Conservation (phyloP, 2,329 filamentous ascomycete genomes). For the Microdochium paspali region DNA sequence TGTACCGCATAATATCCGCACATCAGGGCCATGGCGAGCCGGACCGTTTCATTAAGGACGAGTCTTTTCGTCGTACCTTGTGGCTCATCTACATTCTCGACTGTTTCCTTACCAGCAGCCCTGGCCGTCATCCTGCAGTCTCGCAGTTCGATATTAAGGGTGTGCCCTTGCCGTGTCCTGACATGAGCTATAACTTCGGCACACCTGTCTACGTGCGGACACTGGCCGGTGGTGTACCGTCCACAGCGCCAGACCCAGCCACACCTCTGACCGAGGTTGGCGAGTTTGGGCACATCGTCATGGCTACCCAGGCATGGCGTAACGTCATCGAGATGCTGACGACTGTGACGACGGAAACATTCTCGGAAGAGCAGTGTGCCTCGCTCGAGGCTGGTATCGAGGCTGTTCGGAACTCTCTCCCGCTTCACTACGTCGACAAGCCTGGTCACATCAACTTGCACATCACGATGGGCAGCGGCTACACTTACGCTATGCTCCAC, state of each 20-base stretch:
- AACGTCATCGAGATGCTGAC: constrained; percentile 54
- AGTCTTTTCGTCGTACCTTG: constrained; percentile 50
- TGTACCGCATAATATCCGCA: constrained; percentile 50
- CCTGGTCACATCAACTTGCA: constrained; percentile 51
- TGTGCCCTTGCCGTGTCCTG: constrained; percentile 47
- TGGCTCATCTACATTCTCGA: constrained; percentile 57
- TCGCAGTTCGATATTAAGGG: constrained; percentile 44
- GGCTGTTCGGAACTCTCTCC: constrained; percentile 40
- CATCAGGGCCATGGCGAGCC: constrained; percentile 40
- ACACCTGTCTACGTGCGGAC: constrained; percentile 50
- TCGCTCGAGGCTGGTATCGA: constrained; percentile 46
- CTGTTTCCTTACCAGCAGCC: constrained; percentile 52
- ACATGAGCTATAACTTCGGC: constrained; percentile 55
- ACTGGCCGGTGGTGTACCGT: constrained; percentile 30
- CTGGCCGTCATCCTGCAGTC: constrained; percentile 47
- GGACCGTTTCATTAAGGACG: constrained; percentile 52
- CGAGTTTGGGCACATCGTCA: constrained; percentile 52
- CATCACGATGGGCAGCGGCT: constrained; percentile 55
- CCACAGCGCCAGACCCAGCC: constrained; percentile 24
- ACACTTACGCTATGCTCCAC: constrained; percentile 54
- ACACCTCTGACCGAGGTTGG: constrained; percentile 41
- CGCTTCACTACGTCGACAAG: constrained; percentile 52
- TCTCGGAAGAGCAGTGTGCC: constrained; percentile 42
- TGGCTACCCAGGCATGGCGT: constrained; percentile 52
- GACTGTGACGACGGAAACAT: constrained; percentile 38